These are phyloP conservation scores for Multifurca ochricompacta DNA, from an alignment of 768 basidiomycete genomes.

Conservation along the genomic window DNA sequence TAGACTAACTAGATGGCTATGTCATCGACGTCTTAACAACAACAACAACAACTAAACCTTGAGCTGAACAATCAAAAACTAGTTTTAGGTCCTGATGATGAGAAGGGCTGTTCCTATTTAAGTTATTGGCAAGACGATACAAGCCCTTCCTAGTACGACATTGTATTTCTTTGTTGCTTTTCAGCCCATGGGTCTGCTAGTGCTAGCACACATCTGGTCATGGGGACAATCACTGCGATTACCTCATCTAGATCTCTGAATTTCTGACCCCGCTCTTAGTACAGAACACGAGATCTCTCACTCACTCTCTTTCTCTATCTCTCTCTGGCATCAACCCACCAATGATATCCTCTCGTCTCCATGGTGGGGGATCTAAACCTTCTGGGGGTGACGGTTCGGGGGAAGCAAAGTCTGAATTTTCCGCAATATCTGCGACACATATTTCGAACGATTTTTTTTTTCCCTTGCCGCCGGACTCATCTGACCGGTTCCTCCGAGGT, in stretches of 20 bases:
- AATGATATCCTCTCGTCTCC: neutral
- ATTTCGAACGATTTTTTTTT: neutral
- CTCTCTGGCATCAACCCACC: neutral
- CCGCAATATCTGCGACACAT: slow-evolving; percentile 3
- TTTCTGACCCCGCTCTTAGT: neutral
- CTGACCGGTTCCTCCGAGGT: slow-evolving; percentile 13
- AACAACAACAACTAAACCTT: neutral
- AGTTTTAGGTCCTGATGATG: neutral
- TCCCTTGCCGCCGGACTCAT: slow-evolving; percentile 2
- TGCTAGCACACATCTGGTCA: slow-evolving; percentile 71
- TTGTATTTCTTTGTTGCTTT: slow-evolving; percentile 17
- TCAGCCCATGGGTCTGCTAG: slow-evolving; percentile 43
- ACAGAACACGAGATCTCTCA: neutral
- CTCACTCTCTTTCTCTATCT: too few relatives aligned
- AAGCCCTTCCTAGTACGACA: slow-evolving; percentile 7
- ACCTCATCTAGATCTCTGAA: slow-evolving; percentile 3
- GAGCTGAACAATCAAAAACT: neutral
- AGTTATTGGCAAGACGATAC: neutral
- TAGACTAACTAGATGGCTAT: neutral
- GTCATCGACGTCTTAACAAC: neutral
- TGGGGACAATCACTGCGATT: neutral
- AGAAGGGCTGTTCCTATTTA: slow-evolving; percentile 3
- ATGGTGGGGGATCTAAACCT: slow-evolving; percentile 1
- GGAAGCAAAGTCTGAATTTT: neutral
- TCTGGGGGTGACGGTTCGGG: slow-evolving; percentile 6